A percentile compares a stretch with the other conserved stretches of the same genome.
These are phyloP conservation scores for Medicago ruthenica DNA, from an alignment of 306 rosid species.

Conservation along the genomic window DNA sequence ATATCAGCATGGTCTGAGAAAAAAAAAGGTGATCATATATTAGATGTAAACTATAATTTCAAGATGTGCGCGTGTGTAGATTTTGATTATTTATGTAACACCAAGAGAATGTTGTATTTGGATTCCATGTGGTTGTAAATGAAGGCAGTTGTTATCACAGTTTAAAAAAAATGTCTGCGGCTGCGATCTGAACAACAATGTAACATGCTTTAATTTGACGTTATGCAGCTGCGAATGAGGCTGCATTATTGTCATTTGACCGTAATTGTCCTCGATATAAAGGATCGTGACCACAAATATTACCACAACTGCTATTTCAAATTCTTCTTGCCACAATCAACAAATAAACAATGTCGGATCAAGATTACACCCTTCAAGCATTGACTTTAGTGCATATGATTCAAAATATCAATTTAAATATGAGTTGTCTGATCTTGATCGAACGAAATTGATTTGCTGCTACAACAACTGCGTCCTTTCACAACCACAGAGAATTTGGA, in stretches of 20 bases:
- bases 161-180: not conserved
- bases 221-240: not conserved
- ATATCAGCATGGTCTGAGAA: constrained; percentile 43
- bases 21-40: not conserved
- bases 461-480: not conserved
- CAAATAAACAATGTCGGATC: not conserved
- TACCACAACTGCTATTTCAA: not conserved
- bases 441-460: not conserved
- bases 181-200: not conserved
- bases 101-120: not conserved
- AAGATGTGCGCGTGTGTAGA: not conserved
- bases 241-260: not conserved
- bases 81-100: not conserved
- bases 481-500: not conserved
- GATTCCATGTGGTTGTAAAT: not conserved
- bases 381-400: not conserved
- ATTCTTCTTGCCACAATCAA: not conserved
- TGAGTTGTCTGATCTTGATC: not conserved
- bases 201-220: not conserved
- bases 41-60: constrained; percentile 12
- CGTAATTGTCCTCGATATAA: not conserved
- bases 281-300: not conserved
- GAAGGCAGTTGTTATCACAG: not conserved
- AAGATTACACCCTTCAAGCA: not conserved
- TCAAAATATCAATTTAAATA: not conserved